Evolutionary conservation across 345 rosid genomes (phyloP).

Genomic region (Camelina sativa): DNA sequence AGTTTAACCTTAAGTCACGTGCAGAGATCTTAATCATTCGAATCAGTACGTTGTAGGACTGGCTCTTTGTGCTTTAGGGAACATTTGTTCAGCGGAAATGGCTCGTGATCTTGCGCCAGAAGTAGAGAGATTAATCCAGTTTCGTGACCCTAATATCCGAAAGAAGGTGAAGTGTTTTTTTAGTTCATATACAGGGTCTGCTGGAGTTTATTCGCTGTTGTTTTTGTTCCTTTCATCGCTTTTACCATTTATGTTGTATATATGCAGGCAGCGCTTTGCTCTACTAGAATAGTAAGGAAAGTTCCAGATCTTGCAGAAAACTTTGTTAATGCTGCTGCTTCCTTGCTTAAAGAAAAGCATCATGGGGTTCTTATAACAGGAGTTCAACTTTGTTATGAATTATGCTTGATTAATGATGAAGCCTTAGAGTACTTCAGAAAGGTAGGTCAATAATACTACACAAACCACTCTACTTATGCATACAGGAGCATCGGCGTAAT

Average conservation of each 20-base stretch:
- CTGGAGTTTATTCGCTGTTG: slow-evolving; percentile 11
- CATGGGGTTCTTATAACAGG: slow-evolving; percentile 98
- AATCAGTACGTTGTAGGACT: slow-evolving; percentile 98
- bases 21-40: slow-evolving; percentile 95
- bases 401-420: slow-evolving; percentile 86
- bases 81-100: slow-evolving; percentile 98
- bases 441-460: slow-evolving; percentile 51
- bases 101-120: slow-evolving; percentile 99
- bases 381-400: slow-evolving; percentile 91
- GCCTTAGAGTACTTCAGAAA: slow-evolving; percentile 86
- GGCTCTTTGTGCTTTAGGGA: slow-evolving; percentile 99
- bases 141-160: slow-evolving; percentile 98
- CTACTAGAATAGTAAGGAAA: slow-evolving; percentile 91
- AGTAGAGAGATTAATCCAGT: slow-evolving; percentile 93
- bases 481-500: background rate
- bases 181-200: slow-evolving; percentile 8
- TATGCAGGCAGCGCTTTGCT: slow-evolving; percentile 93
- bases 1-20: slow-evolving; percentile 61
- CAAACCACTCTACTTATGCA: slow-evolving; percentile 9
- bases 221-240: slow-evolving; percentile 29
- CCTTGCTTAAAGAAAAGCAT: slow-evolving; percentile 95
- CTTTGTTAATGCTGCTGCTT: slow-evolving; percentile 85
- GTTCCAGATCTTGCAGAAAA: slow-evolving; percentile 99
- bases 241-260: slow-evolving; percentile 27
- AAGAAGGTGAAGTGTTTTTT: slow-evolving; percentile 68